Evolutionary conservation across 2,329 filamentous ascomycete genomes (phyloP), one percentile per base, ranked within the genome.

Genomic region (Alternaria triticimaculans): DNA sequence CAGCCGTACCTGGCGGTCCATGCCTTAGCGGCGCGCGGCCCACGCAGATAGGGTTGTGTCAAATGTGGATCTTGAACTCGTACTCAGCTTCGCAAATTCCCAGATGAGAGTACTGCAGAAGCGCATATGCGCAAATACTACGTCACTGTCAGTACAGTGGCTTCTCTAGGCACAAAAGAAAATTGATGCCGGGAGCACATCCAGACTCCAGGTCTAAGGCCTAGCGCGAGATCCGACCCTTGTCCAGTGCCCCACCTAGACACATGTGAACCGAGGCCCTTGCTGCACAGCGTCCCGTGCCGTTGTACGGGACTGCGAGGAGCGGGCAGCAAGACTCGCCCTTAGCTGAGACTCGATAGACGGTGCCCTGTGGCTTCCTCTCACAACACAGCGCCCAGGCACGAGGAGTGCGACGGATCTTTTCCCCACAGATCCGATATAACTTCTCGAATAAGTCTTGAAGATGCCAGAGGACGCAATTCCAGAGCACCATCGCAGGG

Each of bases 391-490:
- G 20, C 20, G 49, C 37, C 14, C 11, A 53, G 10, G 23, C n/a
- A 37, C 49, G 14, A 53, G 9, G 20, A 41, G 30, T 41, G 21
- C 49, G 15, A 41, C 49, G 8, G 14, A 33, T 33, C 30, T 8
- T 33, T 33, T 33, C 3, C 30, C 30, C 30, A 33, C 30, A 33
- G 30, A 33, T 33, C 30, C 14, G 14, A 15, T 33, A 33, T 33
- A 33, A 33, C 30, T 15, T 33, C 30, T 33, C n/a, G 30, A 37
- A 21, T 4, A 43, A 37, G 10, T 11, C 15, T 26, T 25, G 41
- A 63, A n/a, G 6, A 72, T 69, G 69, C 69, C 75, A 30, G 73
- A 75, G 62, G 55, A 63, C 20, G 69, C 73, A 6, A 76, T 76
- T 54, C 72, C 73, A 53, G 53, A 62, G 6, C 64, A 74, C 23